Base-by-base conservation (phyloP, 495 filamentous ascomycete species). In the Cudoniella acicularis region DNA sequence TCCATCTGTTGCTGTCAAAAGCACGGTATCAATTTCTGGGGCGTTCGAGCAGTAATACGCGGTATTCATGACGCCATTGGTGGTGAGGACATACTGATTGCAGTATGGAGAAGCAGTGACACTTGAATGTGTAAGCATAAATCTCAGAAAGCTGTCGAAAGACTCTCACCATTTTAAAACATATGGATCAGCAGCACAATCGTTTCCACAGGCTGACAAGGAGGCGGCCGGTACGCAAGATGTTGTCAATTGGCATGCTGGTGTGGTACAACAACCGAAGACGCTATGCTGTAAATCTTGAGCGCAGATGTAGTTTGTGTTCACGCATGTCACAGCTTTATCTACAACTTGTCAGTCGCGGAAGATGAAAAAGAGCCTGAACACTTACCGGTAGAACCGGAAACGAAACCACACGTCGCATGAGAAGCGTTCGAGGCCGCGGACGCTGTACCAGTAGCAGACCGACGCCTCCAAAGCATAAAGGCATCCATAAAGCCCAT, bases 1-100 rank as follows among this genome's bases (percentile, higher is more conserved):
- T 4, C 51, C 51, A 22, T 54, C 51, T 2, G 51, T 54, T 10
- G 51, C 51, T 6, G 51, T 54, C 40, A 30, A 18, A 2, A 42
- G 10, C 10, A 54, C 3, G 13, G 51, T 54, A 4, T 22, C 26
- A 3, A 30, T 43, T 21, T 9, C 22, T 4, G 51, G 51, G 8
- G 51, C 21, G 11, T 54, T 20, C 10, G 25, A 54, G 11, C 21
- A 30, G 13, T 6, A 54, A 22, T 10, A 30, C 9, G 51, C 40
- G 4, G 26, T 6, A 42, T 54, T 54, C 13, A 20, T 18, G 3
- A 20, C 13, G 16, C 51, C 51, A 13, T 13, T 36, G 30, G 30
- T 6, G 10, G 9, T 20, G 30, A 54, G 26, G 27, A 54, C 51
- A 11, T 40, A 22, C 21, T 41, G 21, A 16, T 43, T 43, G 20